Percentiles rank a stretch among this genome's conserved stretches.
phyloP scores from a whole-genome alignment of 1,139 yeast species.

The Suhomyces taliae region DNA sequence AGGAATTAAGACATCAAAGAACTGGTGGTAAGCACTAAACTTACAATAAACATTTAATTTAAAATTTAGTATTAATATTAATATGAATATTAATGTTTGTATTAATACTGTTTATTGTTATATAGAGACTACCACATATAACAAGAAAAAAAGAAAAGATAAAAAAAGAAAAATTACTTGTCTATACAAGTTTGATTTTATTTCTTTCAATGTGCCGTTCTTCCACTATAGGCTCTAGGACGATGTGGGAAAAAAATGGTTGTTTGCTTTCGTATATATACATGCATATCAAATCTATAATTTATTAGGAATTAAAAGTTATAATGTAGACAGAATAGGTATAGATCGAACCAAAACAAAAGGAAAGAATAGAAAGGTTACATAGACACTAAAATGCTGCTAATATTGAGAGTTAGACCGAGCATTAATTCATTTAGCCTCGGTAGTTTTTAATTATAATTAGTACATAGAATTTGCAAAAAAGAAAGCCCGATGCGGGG shows the following conservation, averaged over 20 bases:
- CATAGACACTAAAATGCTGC: too few species aligned
- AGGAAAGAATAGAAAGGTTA: too few species aligned
- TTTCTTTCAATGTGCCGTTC: neutral
- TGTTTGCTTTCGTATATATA: neutral
- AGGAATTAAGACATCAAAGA: conserved; percentile 59
- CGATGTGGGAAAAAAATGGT: neutral
- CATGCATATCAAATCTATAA: neutral
- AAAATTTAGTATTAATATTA: neutral
- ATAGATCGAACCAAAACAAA: too few species aligned
- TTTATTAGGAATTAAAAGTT: too few species aligned
- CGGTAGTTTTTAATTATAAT: neutral
- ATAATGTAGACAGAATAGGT: neutral
- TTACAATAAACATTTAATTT: neutral
- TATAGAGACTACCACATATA: too few species aligned
- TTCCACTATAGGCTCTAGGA: neutral
- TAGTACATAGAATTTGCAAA: neutral
- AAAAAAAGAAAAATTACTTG: too few species aligned
- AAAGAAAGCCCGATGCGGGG: conserved; percentile 20
- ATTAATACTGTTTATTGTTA: neutral
- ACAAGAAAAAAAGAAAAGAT: too few species aligned
- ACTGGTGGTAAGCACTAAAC: conserved; percentile 53
- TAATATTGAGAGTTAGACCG: too few species aligned
- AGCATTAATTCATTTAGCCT: neutral
- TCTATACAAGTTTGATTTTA: too few species aligned
- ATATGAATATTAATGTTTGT: too few species aligned